These are phyloP conservation scores for Malbranchea cinnamomea DNA, from an alignment of 2,329 filamentous ascomycete genomes.

Conservation along the genomic window DNA sequence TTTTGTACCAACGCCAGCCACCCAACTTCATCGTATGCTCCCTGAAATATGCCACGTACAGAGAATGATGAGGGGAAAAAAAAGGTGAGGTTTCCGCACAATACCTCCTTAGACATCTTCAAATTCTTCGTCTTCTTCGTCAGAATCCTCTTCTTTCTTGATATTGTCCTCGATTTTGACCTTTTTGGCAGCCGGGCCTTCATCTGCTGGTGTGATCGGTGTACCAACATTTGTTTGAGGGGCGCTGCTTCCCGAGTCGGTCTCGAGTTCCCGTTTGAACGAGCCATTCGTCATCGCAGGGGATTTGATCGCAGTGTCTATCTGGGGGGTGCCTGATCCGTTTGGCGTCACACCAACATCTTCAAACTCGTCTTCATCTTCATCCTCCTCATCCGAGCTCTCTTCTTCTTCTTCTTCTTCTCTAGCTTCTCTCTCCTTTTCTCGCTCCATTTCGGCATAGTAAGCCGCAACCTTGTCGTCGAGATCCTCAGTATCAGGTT, in stretches of 20 bases:
- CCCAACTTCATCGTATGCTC: no score
- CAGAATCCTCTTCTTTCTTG: conserved; percentile 25
- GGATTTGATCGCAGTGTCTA: conserved; percentile 10
- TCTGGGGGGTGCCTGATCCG: conserved; percentile 22
- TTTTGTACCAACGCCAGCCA: no score
- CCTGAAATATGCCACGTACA: no score
- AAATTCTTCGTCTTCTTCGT: conserved; percentile 31
- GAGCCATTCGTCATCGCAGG: conserved; percentile 11
- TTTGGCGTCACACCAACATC: conserved; percentile 13
- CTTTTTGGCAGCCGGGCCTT: conserved; percentile 28
- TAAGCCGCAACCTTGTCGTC: conserved; percentile 34
- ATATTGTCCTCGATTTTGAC: conserved; percentile 24
- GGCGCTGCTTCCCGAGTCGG: conserved; percentile 24
- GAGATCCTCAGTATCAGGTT: conserved; percentile 25
- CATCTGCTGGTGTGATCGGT: conserved; percentile 22
- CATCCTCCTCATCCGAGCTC: conserved; percentile 12
- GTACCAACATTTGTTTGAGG: conserved; percentile 24
- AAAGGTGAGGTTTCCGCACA: conserved; percentile 4
- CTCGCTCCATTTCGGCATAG: conserved; percentile 31
- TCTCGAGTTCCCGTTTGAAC: conserved; percentile 26
- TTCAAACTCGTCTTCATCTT: conserved; percentile 13
- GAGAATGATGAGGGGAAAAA: conserved; percentile 6
- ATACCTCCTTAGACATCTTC: conserved; percentile 25
- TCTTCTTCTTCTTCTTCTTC: conserved; percentile 26
- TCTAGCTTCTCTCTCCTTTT: conserved; percentile 27